phyloP scores from a whole-genome alignment of 73 alveolate species.

The Urostyla sp. region DNA sequence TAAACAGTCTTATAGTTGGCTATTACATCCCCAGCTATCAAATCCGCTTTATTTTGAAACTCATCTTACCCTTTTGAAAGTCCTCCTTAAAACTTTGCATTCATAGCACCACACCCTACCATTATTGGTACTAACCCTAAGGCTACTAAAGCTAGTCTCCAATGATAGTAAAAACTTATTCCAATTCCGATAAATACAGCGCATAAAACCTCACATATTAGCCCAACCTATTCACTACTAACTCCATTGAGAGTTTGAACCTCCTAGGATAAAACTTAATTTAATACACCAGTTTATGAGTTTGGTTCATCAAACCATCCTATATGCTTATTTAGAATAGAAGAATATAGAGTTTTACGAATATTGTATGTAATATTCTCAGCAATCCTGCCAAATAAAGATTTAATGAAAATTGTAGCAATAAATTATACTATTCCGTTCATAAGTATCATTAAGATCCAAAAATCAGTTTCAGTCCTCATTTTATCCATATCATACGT shows the following conservation, averaged over 20 bases:
- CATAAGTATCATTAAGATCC: constrained; percentile 38
- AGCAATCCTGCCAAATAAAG: constrained; percentile 60
- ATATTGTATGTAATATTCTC: constrained; percentile 66
- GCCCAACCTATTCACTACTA: constrained; percentile 61
- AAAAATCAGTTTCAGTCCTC: constrained; percentile 18
- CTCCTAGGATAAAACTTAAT: constrained; percentile 57
- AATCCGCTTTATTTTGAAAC: constrained; percentile 86
- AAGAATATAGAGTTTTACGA: constrained; percentile 36
- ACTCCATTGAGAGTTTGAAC: constrained; percentile 66
- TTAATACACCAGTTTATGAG: constrained; percentile 61
- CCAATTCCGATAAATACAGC: constrained; percentile 74
- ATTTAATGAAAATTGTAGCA: constrained; percentile 20
- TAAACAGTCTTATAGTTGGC: constrained; percentile 87
- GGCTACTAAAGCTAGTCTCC: constrained; percentile 79
- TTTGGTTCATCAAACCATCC: constrained; percentile 71
- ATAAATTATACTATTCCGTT: constrained; percentile 6
- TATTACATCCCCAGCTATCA: constrained; percentile 84
- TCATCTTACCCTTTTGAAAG: constrained; percentile 65
- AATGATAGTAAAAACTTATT: constrained; percentile 66
- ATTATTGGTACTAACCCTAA: constrained; percentile 77
- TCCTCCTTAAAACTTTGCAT: constrained; percentile 74
- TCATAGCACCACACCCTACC: constrained; percentile 66
- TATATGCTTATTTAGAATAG: constrained; percentile 41
- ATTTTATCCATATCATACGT: constrained; percentile 28
- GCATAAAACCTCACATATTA: constrained; percentile 38